A percentile compares a stretch with the other conserved stretches of the same genome.
phyloP scores from a whole-genome alignment of 1,284 basidiomycete species.

The Laetiporus sulphureus region DNA sequence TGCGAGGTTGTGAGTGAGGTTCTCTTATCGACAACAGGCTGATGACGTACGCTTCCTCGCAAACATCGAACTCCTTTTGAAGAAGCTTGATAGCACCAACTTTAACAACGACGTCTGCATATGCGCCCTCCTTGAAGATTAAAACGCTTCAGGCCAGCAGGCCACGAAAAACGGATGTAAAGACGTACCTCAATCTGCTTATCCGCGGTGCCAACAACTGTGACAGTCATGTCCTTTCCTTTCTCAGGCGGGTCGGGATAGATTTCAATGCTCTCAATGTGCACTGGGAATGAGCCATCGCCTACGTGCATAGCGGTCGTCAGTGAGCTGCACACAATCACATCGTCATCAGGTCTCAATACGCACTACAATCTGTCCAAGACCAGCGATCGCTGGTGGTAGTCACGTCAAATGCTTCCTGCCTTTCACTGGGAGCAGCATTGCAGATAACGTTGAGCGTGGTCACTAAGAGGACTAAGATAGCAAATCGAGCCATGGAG shows the following conservation, averaged over 20 bases:
- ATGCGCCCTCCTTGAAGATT: constrained; percentile 78
- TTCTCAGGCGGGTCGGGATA: constrained; percentile 80
- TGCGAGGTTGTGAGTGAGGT: too few relatives aligned
- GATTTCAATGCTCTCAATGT: constrained; percentile 62
- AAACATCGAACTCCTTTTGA: constrained; percentile 78
- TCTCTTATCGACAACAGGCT: too few relatives aligned
- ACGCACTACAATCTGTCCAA: constrained; percentile 56
- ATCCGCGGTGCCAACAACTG: constrained; percentile 55
- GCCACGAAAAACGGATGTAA: neutral
- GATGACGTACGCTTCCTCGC: constrained; percentile 86
- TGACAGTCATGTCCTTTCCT: constrained; percentile 79
- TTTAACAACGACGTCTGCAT: constrained; percentile 83
- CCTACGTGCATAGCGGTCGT: constrained; percentile 31
- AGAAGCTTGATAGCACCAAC: constrained; percentile 84
- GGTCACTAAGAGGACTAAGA: constrained; percentile 32
- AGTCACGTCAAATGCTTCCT: constrained; percentile 26
- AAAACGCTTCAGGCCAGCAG: too few relatives aligned
- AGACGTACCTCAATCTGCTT: constrained; percentile 58
- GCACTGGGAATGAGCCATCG: constrained; percentile 36
- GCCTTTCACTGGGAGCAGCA: constrained; percentile 30
- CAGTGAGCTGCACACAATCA: neutral
- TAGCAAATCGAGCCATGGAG: constrained; percentile 37
- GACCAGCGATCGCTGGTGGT: constrained; percentile 39
- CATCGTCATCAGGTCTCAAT: neutral
- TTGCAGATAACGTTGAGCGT: constrained; percentile 26